Conservation (phyloP, 345 rosid genomes). For the Lenwebbia sp. region DNA sequence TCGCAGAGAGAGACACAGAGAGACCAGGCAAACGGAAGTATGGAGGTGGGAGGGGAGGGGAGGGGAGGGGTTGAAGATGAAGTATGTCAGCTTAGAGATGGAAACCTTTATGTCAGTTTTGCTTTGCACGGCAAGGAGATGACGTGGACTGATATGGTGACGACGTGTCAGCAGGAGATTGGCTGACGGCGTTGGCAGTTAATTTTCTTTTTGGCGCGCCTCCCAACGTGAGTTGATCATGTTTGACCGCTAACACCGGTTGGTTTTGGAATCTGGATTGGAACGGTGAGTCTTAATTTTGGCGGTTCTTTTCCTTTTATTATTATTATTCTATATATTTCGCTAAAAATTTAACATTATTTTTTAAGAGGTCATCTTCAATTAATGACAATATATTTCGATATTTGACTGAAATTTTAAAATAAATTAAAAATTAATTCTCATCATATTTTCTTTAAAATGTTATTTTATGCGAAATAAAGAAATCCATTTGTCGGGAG, state of each 20-base stretch:
- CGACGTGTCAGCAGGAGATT: slow-evolving; percentile 20
- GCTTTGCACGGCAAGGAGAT: slow-evolving; percentile 12
- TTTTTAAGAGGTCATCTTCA: no score
- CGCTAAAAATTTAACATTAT: background rate
- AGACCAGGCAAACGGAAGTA: background rate
- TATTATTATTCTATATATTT: background rate
- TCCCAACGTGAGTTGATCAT: slow-evolving; percentile 9
- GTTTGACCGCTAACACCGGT: background rate
- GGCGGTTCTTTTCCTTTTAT: background rate
- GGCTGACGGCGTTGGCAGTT: slow-evolving; percentile 12
- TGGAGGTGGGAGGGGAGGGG: background rate
- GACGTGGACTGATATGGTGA: background rate
- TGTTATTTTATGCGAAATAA: no score
- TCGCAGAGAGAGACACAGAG: background rate
- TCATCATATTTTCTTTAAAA: no score
- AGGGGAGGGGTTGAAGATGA: background rate
- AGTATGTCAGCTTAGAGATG: background rate
- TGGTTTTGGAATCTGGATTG: background rate
- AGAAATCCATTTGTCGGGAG: no score
- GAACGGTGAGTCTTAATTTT: background rate
- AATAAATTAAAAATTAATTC: no score
- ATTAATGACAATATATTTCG: no score
- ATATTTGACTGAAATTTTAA: no score
- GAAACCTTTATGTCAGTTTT: background rate
- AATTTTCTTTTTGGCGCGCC: slow-evolving; percentile 19